Conservation (phyloP, 257 asterid species). For the Lycium ferocissimum region DNA sequence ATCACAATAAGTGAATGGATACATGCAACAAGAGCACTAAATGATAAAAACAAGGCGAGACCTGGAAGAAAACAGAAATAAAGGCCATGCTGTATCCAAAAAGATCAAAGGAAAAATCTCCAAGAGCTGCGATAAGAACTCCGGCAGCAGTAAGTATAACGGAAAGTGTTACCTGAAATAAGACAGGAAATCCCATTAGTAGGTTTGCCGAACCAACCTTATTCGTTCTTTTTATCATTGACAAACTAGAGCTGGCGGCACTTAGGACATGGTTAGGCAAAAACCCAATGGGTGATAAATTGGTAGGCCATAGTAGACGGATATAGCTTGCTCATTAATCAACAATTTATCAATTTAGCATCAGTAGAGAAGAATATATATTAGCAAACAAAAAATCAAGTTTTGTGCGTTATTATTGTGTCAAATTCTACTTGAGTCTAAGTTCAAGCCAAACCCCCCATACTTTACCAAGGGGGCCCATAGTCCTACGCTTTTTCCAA, state of each 20-base stretch:
- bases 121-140: slow-evolving; percentile 90
- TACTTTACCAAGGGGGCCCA: background rate
- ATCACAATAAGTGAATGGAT: background rate
- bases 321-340: background rate
- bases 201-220: background rate
- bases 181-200: slow-evolving; percentile 17
- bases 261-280: background rate
- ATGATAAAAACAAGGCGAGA: slow-evolving; percentile 38
- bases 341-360: background rate
- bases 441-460: slow-evolving; percentile 5
- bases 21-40: slow-evolving; percentile 6
- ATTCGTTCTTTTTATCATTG: background rate
- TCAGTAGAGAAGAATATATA: background rate
- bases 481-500: slow-evolving; percentile 1
- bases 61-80: slow-evolving; percentile 96
- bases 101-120: slow-evolving; percentile 97
- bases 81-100: slow-evolving; percentile 91
- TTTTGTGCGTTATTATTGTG: background rate
- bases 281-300: background rate
- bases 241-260: background rate
- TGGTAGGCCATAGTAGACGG: background rate
- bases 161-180: slow-evolving; percentile 82
- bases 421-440: background rate
- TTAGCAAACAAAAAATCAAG: background rate
- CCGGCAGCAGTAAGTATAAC: slow-evolving; percentile 92